phyloP scores from a whole-genome alignment of 495 filamentous ascomycete genomes.

The Trichoderma reesei region DNA sequence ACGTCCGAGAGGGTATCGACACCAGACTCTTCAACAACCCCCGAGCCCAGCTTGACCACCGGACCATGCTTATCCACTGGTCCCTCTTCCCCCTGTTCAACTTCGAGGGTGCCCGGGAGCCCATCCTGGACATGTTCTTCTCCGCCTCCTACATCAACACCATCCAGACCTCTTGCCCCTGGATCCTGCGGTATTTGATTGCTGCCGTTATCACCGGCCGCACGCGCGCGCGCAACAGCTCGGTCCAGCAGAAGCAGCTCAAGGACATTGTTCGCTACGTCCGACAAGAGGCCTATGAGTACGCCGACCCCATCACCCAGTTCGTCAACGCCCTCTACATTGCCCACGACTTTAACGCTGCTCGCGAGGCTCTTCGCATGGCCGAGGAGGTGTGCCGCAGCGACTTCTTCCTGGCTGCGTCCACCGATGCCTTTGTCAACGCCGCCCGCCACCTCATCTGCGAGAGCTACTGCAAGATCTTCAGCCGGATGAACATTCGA shows the following conservation, averaged over 20 bases:
- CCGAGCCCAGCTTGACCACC: constrained; percentile 83
- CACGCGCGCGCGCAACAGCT: constrained; percentile 67
- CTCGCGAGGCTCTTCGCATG: constrained; percentile 80
- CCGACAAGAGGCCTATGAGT: constrained; percentile 94
- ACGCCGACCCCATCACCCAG: constrained; percentile 88
- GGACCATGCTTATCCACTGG: constrained; percentile 97
- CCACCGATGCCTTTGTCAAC: constrained; percentile 86
- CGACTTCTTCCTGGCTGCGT: constrained; percentile 88
- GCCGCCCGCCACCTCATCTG: constrained; percentile 92
- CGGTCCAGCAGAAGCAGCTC: constrained; percentile 90
- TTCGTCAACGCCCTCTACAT: constrained; percentile 94
- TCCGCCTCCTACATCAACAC: constrained; percentile 95
- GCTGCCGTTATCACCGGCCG: constrained; percentile 95
- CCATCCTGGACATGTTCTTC: constrained; percentile 91
- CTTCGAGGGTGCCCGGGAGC: constrained; percentile 82
- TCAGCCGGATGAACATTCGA: constrained; percentile 95
- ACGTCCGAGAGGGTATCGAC: constrained; percentile 89
- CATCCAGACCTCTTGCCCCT: constrained; percentile 94
- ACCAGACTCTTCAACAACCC: constrained; percentile 89
- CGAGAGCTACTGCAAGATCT: constrained; percentile 99
- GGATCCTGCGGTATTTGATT: constrained; percentile 90
- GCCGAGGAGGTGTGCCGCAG: constrained; percentile 85
- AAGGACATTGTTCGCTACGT: constrained; percentile 94
- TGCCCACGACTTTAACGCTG: constrained; percentile 98
- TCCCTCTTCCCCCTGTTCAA: constrained; percentile 98